phyloP scores from a whole-genome alignment of 768 basidiomycete genomes.

The Dendrothele bispora region DNA sequence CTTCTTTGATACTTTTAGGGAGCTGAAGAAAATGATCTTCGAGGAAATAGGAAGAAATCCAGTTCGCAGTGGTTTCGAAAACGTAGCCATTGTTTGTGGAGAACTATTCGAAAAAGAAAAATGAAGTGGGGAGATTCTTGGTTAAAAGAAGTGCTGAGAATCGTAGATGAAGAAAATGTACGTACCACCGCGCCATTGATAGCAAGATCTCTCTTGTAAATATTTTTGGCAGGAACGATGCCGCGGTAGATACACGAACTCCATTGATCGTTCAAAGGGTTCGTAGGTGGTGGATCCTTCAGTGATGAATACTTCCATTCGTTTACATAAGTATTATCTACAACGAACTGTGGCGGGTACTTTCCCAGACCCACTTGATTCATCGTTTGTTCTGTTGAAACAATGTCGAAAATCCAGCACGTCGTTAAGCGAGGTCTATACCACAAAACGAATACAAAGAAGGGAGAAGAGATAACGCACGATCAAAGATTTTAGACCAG shows the following conservation, averaged over 20 bases:
- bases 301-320: conserved; percentile 43
- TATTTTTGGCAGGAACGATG: conserved; percentile 60
- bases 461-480: conserved; percentile 13
- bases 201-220: conserved; percentile 55
- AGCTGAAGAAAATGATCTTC: conserved; percentile 49
- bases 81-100: conserved; percentile 55
- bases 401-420: not conserved
- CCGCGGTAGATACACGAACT: conserved; percentile 58
- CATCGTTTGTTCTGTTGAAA: conserved; percentile 26
- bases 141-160: not conserved
- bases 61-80: conserved; percentile 56
- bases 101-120: no score
- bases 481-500: conserved; percentile 43
- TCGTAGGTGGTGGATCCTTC: conserved; percentile 36
- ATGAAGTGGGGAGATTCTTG: not conserved
- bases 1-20: conserved; percentile 45
- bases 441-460: not conserved
- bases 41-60: conserved; percentile 66
- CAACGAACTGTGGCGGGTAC: conserved; percentile 9
- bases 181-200: conserved; percentile 62
- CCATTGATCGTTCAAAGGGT: conserved; percentile 33
- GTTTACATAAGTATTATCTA: conserved; percentile 7
- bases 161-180: conserved; percentile 1
- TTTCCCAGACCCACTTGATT: conserved; percentile 13
- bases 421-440: no score